These are phyloP conservation scores for Verbena officinalis DNA, from an alignment of 257 asterid genomes.

Conservation along the genomic window DNA sequence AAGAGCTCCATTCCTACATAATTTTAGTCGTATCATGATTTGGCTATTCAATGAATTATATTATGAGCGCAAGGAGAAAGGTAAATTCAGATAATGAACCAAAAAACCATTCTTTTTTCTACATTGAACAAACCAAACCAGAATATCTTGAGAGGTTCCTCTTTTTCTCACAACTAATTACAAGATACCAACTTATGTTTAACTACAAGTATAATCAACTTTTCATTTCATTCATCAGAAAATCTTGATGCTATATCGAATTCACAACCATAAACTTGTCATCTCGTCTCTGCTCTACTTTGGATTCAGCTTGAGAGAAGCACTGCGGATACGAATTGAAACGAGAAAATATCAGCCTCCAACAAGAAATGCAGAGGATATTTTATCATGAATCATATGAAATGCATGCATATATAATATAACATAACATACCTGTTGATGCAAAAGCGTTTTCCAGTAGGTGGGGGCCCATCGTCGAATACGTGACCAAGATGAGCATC, in stretches of 20 bases:
- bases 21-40: too few relatives aligned
- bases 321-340: slow-evolving; percentile 45
- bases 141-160: background rate
- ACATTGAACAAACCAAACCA: background rate
- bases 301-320: slow-evolving; percentile 65
- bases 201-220: background rate
- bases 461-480: slow-evolving; percentile 89
- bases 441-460: slow-evolving; percentile 88
- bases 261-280: background rate
- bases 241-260: background rate
- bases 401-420: background rate
- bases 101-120: background rate
- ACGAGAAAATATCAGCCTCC: background rate
- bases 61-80: too few relatives aligned
- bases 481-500: slow-evolving; percentile 97
- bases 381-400: background rate
- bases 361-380: background rate
- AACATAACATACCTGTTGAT: slow-evolving; percentile 97
- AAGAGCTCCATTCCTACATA: too few relatives aligned
- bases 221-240: background rate
- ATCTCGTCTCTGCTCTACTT: slow-evolving; percentile 30
- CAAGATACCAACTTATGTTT: background rate
- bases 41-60: too few relatives aligned
- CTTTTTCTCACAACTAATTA: background rate
- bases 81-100: too few relatives aligned